Base-by-base conservation (phyloP, 2,329 filamentous ascomycete species). In the Hymenoscyphus salicellus region DNA sequence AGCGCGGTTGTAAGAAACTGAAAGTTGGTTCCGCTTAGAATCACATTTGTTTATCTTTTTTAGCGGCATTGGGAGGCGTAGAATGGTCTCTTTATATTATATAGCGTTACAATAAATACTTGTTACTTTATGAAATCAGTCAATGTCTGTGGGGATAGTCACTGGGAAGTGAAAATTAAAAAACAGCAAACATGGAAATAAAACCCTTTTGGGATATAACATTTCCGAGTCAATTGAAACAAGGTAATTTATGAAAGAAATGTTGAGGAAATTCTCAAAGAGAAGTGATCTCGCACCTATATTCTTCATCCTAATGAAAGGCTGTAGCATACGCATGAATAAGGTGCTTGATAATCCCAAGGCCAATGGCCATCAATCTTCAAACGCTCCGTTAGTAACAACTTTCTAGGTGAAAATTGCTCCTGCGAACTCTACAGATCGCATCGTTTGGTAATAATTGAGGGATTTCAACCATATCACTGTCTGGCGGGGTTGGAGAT, bases 361-460 rank as follows among this genome's bases (percentile, higher is more conserved):
- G 65, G 70, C 64, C 58, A 61, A 68, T 60, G 46, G 46, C 46
- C 46, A 52, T 74, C 60, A 71, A 73, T 76, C 72, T 92, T 76
- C 89, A 89, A 91, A 89, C 87, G 89, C 86, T 92, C 89, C 89
- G 89, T 92, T 91, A 89, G 89, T 88, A 82, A 80, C 83, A 84
- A 82, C 79, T 83, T 86, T 84, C 85, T 89, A 82, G 80, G 84
- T 75, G 83, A 87, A 85, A 82, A 79, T 79, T 84, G 86, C 81
- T 84, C 89, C 84, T 89, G 89, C 89, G 84, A 83, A 83, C 89
- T 85, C 82, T 84, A 84, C 79, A 82, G 86, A 86, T 84, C 87
- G 88, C 89, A 90, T 87, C 89, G 86, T 82, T 90, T 89, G 89
- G 79, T 72, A 58, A 55, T 63, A 61, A 26, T 61, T 32, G 64